phyloP scores from a whole-genome alignment of 768 basidiomycete species.

The Lentinula sp. region DNA sequence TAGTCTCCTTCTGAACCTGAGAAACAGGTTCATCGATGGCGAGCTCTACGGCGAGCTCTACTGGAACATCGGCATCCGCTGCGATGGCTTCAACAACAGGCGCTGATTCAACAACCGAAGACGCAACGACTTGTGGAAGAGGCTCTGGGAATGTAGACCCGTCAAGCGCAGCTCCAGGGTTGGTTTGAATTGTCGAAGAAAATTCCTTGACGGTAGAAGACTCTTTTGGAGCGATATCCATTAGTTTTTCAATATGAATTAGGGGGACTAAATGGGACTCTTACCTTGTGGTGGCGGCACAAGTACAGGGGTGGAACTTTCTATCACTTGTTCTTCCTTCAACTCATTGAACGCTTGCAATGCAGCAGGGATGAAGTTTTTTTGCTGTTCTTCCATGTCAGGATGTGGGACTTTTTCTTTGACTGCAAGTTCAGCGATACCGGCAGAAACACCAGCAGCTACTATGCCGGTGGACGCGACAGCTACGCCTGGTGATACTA shows the following conservation, averaged over 20 bases:
- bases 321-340: background rate
- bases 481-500: constrained; percentile 6
- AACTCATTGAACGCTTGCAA: background rate
- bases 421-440: background rate
- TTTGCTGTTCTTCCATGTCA: background rate
- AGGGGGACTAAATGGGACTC: background rate
- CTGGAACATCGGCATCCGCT: background rate
- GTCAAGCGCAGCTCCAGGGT: background rate
- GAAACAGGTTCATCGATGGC: background rate
- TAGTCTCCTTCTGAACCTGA: background rate
- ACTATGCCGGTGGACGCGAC: background rate
- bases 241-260: background rate
- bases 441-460: background rate
- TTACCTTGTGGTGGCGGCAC: background rate
- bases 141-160: background rate
- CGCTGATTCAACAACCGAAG: background rate
- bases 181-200: background rate
- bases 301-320: background rate
- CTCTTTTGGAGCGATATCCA: background rate
- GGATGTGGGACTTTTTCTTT: background rate
- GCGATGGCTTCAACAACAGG: background rate
- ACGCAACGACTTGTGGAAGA: background rate
- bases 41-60: background rate
- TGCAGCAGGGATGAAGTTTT: background rate
- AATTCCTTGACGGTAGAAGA: background rate